Base-by-base conservation (phyloP, 2,329 filamentous ascomycete species). In the Alternaria infectoria region DNA sequence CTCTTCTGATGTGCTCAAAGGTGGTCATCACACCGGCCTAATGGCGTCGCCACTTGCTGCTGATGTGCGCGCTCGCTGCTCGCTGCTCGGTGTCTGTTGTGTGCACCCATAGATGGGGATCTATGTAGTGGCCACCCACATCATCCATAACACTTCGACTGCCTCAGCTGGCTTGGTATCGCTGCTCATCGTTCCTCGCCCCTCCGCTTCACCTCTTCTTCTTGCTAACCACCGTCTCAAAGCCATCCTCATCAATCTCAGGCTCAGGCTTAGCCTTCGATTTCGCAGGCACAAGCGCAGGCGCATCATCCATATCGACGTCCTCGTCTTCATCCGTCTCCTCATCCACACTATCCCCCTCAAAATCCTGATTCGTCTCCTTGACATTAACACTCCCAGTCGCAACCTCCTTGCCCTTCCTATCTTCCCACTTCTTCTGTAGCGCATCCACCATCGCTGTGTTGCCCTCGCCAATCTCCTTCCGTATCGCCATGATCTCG, bases 401-500 rank as follows among this genome's bases (percentile, higher is more conserved):
- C 81, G 59, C 88, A 83, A 78, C 86, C 70, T 73, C 87, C 74
- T 84, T 87, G 57, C 88, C 88, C 67, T 87, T 88, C 73, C 82
- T 87, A 71, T 83, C 88, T 78, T 86, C 79, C 86, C 89, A 93
- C 69, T 86, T 85, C 74, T 83, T 81, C 71, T 88, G 88, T 82
- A 96, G 81, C 65, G 82, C 83, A 68, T 89, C 85, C 57, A 93
- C 87, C 64, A 86, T 86, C n/a, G 83, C 83, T 67, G 91, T 90
- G 60, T 89, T 85, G 15, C 91, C 91, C 65, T 87, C 85, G 61
- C 85, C 83, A 72, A 89, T 89, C 75, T 91, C 86, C 62, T 84
- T 83, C 72, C 89, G 85, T 67, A 95, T 82, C 56, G 85, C 84
- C 78, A 96, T 81, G 62, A 98, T 92, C 71, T 89, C 85, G 62